Evolutionary conservation across 2,329 filamentous ascomycete genomes (phyloP), one percentile per base, ranked within the genome.

Genomic region (Fusarium tanahbumbuense): DNA sequence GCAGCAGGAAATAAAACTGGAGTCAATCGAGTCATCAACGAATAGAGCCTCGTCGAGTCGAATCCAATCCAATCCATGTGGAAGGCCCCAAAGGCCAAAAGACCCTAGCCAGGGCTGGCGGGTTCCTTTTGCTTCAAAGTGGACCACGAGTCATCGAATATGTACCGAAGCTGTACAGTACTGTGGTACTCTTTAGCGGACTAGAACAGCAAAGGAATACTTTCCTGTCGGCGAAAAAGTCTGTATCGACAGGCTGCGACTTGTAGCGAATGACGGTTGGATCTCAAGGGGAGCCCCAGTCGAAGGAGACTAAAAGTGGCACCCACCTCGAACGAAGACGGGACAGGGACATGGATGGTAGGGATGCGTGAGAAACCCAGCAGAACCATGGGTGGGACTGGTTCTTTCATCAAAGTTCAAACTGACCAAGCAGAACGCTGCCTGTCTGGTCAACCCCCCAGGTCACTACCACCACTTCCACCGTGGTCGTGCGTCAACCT

Each of bases 401-500:
- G 27, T 52, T 52, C 49, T 52, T 22, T 28, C 57, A 37, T 66
- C 60, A 72, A 49, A 41, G 32, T 27, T 22, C 47, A 60, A 60
- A 62, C 56, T 30, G 60, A 22, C 68, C 54, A 71, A 58, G 46
- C 60, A 71, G 42, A 66, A 28, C 37, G 34, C 50, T 46, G 52
- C 20, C 53, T 71, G 54, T 47, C 46, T 57, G 16, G 54, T 37
- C 48, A 42, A n/a, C 34, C 61, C 55, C 49, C 18, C 37, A 61
- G 64, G 62, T 67, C 62, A 45, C 60, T 56, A 68, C 64, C 63
- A 70, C 67, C 68, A 70, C 67, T 60, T 68, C 60, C 63, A 71
- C 59, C 59, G 49, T 27, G 67, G 58, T 70, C 52, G 67, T 71
- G 63, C 58, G 50, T 70, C 67, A 58, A 47, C 45, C 52, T 67